Evolutionary conservation across 345 rosid species (phyloP).

Genomic region (Salix purpurea): DNA sequence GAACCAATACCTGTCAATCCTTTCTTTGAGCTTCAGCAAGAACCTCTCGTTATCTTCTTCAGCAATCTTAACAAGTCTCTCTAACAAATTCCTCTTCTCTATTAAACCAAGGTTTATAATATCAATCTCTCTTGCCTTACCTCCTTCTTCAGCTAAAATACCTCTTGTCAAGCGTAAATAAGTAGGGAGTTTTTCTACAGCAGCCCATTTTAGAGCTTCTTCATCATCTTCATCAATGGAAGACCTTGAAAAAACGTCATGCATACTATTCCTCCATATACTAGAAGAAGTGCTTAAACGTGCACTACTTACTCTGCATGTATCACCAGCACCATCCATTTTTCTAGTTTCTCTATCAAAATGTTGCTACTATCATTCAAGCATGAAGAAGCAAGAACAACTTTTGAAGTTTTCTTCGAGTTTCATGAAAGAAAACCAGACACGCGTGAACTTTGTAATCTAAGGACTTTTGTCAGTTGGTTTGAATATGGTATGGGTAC

Average conservation of each 20-base stretch:
- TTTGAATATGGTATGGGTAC: neutral
- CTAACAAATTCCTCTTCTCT: slow-evolving; percentile 64
- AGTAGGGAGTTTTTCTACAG: slow-evolving; percentile 82
- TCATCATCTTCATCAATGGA: slow-evolving; percentile 51
- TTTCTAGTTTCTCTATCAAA: neutral
- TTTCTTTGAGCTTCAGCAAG: slow-evolving; percentile 67
- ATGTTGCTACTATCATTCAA: neutral
- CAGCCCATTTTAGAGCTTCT: slow-evolving; percentile 90
- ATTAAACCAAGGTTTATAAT: slow-evolving; percentile 58
- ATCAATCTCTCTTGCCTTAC: slow-evolving; percentile 52
- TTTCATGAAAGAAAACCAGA: slow-evolving; percentile 6
- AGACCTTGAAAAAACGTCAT: slow-evolving; percentile 42
- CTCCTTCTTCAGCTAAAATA: slow-evolving; percentile 49
- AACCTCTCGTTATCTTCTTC: slow-evolving; percentile 87
- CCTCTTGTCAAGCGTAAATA: slow-evolving; percentile 64
- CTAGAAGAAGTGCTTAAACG: slow-evolving; percentile 40
- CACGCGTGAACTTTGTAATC: neutral
- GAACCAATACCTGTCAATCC: slow-evolving; percentile 58
- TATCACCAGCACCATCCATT: slow-evolving; percentile 36
- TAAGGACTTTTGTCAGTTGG: neutral
- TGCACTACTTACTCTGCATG: slow-evolving; percentile 28
- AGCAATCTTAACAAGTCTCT: slow-evolving; percentile 62
- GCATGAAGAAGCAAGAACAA: neutral
- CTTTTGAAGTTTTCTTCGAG: neutral
- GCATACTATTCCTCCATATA: slow-evolving; percentile 39